These are phyloP conservation scores for Neocucurbitaria cava DNA, from an alignment of 2,329 filamentous ascomycete genomes.

Conservation along the genomic window DNA sequence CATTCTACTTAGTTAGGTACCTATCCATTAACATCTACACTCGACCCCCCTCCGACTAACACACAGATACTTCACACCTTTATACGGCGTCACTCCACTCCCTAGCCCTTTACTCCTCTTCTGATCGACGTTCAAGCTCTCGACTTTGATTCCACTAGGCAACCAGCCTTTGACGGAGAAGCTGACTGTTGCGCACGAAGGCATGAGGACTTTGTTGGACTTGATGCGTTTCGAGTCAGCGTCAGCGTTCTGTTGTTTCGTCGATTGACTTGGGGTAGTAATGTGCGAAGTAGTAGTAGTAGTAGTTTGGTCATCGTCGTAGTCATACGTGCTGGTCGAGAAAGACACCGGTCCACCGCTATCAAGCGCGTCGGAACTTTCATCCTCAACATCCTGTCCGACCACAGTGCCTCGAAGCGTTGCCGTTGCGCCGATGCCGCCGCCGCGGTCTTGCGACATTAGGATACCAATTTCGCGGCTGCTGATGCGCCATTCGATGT, in stretches of 20 bases:
- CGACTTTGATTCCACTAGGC: constrained; percentile 69
- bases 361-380: constrained; percentile 39
- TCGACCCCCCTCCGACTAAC: constrained; percentile 65
- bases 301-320: constrained; percentile 38
- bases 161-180: constrained; percentile 68
- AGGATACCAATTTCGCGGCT: constrained; percentile 72
- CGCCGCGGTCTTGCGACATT: constrained; percentile 46
- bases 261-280: not conserved
- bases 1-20: no score
- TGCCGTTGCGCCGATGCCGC: constrained; percentile 69
- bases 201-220: constrained; percentile 61
- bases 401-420: constrained; percentile 81
- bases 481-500: constrained; percentile 83
- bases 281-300: constrained; percentile 29
- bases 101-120: constrained; percentile 85
- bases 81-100: constrained; percentile 91
- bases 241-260: constrained; percentile 26
- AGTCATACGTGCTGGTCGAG: constrained; percentile 36
- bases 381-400: constrained; percentile 64
- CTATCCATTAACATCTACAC: constrained; percentile 40
- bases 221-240: constrained; percentile 64
- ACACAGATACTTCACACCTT: constrained; percentile 97
- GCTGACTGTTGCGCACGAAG: constrained; percentile 53
- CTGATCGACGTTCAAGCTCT: constrained; percentile 68
- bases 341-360: constrained; percentile 40